Percentiles rank a stretch among this genome's conserved stretches.
Evolutionary conservation across 202 grass and related monocot genomes (phyloP).

Genomic region (Hordeum pubiflorum): DNA sequence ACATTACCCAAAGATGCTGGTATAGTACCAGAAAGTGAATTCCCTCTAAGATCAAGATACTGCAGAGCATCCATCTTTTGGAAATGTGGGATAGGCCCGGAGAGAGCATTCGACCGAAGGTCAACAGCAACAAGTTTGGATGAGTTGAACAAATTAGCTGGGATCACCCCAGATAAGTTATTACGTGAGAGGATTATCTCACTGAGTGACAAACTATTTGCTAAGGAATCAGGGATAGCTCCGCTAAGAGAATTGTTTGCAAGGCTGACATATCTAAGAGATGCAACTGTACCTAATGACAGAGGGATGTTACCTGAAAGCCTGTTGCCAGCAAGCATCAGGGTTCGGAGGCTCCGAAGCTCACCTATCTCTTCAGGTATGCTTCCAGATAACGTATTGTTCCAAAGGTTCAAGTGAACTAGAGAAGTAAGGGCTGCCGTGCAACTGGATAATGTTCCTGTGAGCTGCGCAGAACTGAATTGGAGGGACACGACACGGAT

Average conservation of each 20-base stretch:
- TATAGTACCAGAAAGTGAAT: neutral
- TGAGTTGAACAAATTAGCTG: slow-evolving; percentile 10
- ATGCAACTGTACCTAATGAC: slow-evolving; percentile 22
- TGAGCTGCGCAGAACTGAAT: neutral
- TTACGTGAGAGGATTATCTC: slow-evolving; percentile 28
- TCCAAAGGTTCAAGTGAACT: neutral
- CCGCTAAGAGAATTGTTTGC: slow-evolving; percentile 28
- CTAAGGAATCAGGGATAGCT: slow-evolving; percentile 31
- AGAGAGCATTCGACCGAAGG: slow-evolving; percentile 25
- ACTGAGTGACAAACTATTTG: slow-evolving; percentile 11
- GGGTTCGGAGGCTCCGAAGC: neutral
- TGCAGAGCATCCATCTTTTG: neutral
- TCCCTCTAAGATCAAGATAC: slow-evolving; percentile 16
- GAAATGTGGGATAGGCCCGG: slow-evolving; percentile 23
- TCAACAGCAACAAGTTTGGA: slow-evolving; percentile 21
- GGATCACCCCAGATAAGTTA: slow-evolving; percentile 29
- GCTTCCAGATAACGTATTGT: slow-evolving; percentile 14
- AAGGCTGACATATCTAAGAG: slow-evolving; percentile 22
- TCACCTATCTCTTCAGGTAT: slow-evolving; percentile 24
- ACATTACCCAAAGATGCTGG: slow-evolving; percentile 28
- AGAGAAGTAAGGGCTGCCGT: neutral
- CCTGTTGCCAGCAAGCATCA: slow-evolving; percentile 19
- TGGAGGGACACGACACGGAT: slow-evolving; percentile 11
- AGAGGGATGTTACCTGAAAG: slow-evolving; percentile 36
- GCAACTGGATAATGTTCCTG: slow-evolving; percentile 11